Conservation (phyloP, 2,329 filamentous ascomycete genomes). For the Nectriaceae sp. region DNA sequence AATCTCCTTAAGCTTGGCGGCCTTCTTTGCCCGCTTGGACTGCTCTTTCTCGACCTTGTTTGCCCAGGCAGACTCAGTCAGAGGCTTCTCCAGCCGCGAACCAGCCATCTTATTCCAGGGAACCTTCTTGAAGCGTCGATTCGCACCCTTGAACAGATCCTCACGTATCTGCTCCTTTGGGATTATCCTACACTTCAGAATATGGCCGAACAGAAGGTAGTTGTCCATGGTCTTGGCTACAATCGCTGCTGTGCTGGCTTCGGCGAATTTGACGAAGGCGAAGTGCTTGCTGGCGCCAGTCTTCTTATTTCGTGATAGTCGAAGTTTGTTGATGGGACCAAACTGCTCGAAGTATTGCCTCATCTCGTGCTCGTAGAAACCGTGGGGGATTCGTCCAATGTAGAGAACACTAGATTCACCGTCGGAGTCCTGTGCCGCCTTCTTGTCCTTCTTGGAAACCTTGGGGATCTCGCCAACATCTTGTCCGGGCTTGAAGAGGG, state of each 20-base stretch:
- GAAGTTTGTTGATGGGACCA: constrained; percentile 74
- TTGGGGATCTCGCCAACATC: constrained; percentile 54
- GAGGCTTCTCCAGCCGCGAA: constrained; percentile 70
- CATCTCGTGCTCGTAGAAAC: constrained; percentile 98
- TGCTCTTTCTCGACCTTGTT: constrained; percentile 74
- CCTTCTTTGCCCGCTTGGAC: constrained; percentile 67
- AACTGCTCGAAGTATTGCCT: constrained; percentile 92
- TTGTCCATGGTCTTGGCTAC: constrained; percentile 97
- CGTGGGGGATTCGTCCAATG: constrained; percentile 84
- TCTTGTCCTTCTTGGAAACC: constrained; percentile 45
- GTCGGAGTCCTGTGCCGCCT: constrained; percentile 44
- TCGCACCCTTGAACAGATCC: constrained; percentile 86
- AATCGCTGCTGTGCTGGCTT: constrained; percentile 78
- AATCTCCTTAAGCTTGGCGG: constrained; percentile 73
- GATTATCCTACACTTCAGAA: constrained; percentile 83
- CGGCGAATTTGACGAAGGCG: constrained; percentile 88
- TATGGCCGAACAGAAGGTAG: constrained; percentile 92
- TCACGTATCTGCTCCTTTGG: constrained; percentile 76
- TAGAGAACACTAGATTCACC: constrained; percentile 79
- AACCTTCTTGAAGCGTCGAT: constrained; percentile 83
- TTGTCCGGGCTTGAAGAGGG: constrained; percentile 48
- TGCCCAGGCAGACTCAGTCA: constrained; percentile 76
- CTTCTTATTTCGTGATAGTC: constrained; percentile 87
- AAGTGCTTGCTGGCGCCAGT: constrained; percentile 92
- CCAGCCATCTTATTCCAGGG: constrained; percentile 88